phyloP scores from a whole-genome alignment of 306 rosid genomes.

The Macrotyloma uniflorum region DNA sequence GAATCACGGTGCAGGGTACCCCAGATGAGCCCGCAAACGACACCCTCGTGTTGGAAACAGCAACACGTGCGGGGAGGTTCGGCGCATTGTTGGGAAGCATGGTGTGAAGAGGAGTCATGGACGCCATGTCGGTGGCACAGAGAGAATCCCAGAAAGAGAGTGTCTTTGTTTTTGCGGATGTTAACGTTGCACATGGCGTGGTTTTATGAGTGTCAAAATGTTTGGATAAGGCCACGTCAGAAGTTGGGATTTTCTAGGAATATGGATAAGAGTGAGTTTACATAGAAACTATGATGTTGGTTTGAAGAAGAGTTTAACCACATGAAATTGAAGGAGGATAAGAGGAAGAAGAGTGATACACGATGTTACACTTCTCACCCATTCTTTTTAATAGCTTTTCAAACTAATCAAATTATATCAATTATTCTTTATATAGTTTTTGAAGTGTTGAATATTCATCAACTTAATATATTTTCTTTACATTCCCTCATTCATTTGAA shows the following conservation, averaged over 20 bases:
- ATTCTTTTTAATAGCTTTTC: no score
- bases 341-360: not conserved
- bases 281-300: not conserved
- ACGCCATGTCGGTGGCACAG: slow-evolving; percentile 50
- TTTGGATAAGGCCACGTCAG: slow-evolving; percentile 76
- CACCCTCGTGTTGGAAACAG: not conserved
- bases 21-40: slow-evolving; percentile 28
- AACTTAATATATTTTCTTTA: no score
- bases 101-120: slow-evolving; percentile 44
- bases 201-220: not conserved
- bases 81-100: slow-evolving; percentile 44
- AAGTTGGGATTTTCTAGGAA: slow-evolving; percentile 29
- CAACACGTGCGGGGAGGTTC: not conserved
- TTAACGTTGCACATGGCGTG: slow-evolving; percentile 28
- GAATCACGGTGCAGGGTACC: slow-evolving; percentile 30
- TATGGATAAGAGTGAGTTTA: slow-evolving; percentile 32
- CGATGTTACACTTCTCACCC: not conserved
- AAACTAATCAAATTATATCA: no score
- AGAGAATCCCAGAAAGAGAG: not conserved
- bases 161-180: not conserved
- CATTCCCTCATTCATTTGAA: no score
- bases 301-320: not conserved
- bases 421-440: no score
- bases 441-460: not conserved
- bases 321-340: not conserved